Evolutionary conservation across 2,329 filamentous ascomycete genomes (phyloP), one percentile per base, ranked within the genome.

Genomic region (Dryadomyces quercus-mongolicae): DNA sequence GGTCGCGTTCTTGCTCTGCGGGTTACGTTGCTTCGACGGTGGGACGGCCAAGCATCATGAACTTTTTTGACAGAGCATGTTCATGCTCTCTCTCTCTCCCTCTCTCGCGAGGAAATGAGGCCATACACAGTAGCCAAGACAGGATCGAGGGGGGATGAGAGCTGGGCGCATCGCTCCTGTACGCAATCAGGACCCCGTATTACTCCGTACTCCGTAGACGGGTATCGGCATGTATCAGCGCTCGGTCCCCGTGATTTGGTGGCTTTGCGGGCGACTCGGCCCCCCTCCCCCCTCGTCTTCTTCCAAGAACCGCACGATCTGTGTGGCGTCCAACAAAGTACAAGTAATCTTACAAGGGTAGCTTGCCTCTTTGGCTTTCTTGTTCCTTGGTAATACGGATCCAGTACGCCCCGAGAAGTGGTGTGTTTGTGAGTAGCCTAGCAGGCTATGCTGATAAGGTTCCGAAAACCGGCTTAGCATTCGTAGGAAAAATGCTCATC

Each of bases 361-460:
- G 8, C 36, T 40, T 12, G 36, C 36, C 10, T 40, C 25, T n/a
- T n/a, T 31, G 25, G 25, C 25, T 8, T 31, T 8, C 8, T 31
- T 4, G 4, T 31, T 31, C 25, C 25, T 31, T 31, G 25, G 25
- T 31, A 31, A 31, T 31, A 31, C 25, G 25, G 25, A 31, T 4
- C 25, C 25, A 4, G 25, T 31, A 31, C 25, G 8, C 36, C 36
- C 36, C 36, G 36, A 16, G 25, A 31, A 31, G 36, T 40, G 36
- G 36, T 40, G 36, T 40, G 36, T 40, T 40, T 40, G 10, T n/a
- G n/a, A 44, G 3, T 18, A 44, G 16, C 36, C 36, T 13, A 18
- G 34, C 18, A 44, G 49, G 49, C 49, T 51, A 36, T 43, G 49
- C 40, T 36, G 50, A 45, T 52, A 38, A 45, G 25, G n/a, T 34